These are phyloP conservation scores for Massariosphaeria phaeospora DNA, from an alignment of 495 filamentous ascomycete genomes.

Conservation along the genomic window DNA sequence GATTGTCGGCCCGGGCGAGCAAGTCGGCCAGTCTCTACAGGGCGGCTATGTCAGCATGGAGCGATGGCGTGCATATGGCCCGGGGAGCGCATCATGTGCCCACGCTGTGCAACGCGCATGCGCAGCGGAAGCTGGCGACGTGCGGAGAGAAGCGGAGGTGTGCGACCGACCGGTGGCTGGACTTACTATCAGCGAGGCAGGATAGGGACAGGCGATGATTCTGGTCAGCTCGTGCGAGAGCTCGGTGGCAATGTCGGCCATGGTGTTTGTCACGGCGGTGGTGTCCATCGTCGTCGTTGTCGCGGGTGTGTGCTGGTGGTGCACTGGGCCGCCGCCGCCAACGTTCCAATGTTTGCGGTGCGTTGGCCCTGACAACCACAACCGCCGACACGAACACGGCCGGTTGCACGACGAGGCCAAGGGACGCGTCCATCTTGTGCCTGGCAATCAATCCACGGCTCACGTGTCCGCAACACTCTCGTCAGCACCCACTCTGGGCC, in stretches of 20 bases:
- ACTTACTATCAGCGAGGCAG: conserved; percentile 20
- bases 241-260: conserved; percentile 10
- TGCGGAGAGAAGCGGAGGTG: not conserved
- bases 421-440: too few relatives aligned
- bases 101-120: not conserved
- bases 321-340: not conserved
- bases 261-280: conserved; percentile 5
- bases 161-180: too few relatives aligned
- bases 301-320: not conserved
- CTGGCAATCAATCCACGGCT: too few relatives aligned
- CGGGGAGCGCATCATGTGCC: conserved; percentile 30
- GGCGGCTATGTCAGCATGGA: conserved; percentile 21
- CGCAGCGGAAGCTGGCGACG: not conserved
- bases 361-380: conserved; percentile 21
- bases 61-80: conserved; percentile 8
- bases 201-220: conserved; percentile 22
- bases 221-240: conserved; percentile 21
- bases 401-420: too few relatives aligned
- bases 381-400: not conserved
- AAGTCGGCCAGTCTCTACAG: conserved; percentile 33
- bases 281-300: not conserved
- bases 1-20: conserved; percentile 9
- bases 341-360: conserved; percentile 15
- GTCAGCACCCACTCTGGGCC: too few relatives aligned
- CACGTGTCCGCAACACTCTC: too few relatives aligned